Conservation (phyloP, 768 basidiomycete genomes). For the Boletus vinaceobasis region DNA sequence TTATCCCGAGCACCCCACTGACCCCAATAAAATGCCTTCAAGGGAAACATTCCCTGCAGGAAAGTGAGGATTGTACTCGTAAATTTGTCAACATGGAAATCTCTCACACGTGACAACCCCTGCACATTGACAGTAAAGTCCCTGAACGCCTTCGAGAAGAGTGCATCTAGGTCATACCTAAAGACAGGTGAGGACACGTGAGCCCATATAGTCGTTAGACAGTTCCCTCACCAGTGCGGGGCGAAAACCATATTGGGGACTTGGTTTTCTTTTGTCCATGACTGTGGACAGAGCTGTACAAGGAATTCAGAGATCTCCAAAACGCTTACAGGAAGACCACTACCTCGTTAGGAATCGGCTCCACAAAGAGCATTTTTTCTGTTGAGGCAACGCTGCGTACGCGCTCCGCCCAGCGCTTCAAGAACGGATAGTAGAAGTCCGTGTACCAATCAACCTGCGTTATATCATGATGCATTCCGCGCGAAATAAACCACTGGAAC, state of each 20-base stretch:
- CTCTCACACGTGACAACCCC: constrained; percentile 75
- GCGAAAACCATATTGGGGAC: constrained; percentile 65
- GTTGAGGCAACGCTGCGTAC: constrained; percentile 47
- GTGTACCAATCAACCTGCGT: constrained; percentile 81
- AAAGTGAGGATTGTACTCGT: constrained; percentile 5
- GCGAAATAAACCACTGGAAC: not conserved
- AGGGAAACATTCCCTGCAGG: constrained; percentile 76
- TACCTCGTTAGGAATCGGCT: constrained; percentile 93
- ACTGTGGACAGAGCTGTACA: constrained; percentile 69
- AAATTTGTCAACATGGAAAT: not conserved
- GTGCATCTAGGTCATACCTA: constrained; percentile 89
- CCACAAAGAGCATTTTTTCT: constrained; percentile 69
- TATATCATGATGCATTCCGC: not conserved
- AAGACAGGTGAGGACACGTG: not conserved
- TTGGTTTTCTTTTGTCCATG: constrained; percentile 67
- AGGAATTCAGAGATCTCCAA: constrained; percentile 2
- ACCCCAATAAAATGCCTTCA: constrained; percentile 85
- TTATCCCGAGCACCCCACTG: constrained; percentile 78
- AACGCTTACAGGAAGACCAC: not conserved
- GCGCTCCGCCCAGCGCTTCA: constrained; percentile 62
- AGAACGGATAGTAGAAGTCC: constrained; percentile 80
- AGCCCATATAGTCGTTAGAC: not conserved
- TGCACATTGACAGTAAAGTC: constrained; percentile 92
- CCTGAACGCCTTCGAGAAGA: constrained; percentile 82
- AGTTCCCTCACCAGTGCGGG: constrained; percentile 62